Conservation (phyloP, 345 rosid genomes). For the Brassica juncea region DNA sequence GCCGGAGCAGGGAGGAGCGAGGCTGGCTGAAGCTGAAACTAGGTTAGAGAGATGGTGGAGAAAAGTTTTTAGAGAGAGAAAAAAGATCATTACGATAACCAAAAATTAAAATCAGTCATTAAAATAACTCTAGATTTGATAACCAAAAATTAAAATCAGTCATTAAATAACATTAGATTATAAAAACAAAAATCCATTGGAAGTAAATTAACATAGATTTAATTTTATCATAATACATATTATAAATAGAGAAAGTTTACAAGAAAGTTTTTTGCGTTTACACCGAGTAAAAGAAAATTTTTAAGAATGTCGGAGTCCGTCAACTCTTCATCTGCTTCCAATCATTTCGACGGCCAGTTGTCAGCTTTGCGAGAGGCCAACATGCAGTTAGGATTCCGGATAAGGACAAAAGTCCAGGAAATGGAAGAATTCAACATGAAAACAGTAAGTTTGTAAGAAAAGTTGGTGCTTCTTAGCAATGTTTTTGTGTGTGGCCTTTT, state of each 20-base stretch:
- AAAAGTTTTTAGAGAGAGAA: too few species aligned
- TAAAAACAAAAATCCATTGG: too few species aligned
- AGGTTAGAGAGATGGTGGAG: too few species aligned
- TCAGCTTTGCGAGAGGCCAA: not conserved
- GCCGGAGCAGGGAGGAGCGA: too few species aligned
- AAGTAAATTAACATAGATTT: too few species aligned
- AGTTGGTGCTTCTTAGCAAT: not conserved
- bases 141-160: too few species aligned
- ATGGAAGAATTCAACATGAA: not conserved
- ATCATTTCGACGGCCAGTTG: not conserved
- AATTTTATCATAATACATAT: not conserved
- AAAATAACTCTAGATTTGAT: too few species aligned
- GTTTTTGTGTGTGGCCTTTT: not conserved
- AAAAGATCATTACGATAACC: too few species aligned
- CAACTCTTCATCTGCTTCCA: not conserved
- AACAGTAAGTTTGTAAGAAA: not conserved
- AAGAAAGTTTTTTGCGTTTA: not conserved
- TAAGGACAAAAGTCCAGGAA: not conserved
- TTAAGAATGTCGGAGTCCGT: not conserved
- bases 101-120: too few species aligned
- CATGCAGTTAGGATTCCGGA: not conserved
- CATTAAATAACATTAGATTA: too few species aligned
- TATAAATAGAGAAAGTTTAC: not conserved
- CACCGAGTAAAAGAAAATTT: not conserved
- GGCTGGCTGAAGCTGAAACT: too few species aligned